Percentiles rank a stretch among this genome's conserved stretches.
phyloP scores from a whole-genome alignment of 2,329 filamentous ascomycete species.

The Xylariomycetidae sp. region DNA sequence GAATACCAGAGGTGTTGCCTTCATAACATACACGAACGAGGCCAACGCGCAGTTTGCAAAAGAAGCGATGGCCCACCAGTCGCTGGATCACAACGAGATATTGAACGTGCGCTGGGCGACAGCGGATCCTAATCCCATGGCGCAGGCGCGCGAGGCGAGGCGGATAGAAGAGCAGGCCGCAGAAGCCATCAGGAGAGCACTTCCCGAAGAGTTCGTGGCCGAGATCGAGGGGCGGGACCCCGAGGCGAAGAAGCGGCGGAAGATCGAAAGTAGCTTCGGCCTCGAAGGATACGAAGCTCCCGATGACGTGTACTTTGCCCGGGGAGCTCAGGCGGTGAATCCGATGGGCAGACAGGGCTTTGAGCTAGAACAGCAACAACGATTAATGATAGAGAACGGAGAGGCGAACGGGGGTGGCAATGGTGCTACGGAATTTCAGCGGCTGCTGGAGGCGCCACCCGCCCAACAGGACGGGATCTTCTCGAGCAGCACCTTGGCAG shows the following conservation, averaged over 20 bases:
- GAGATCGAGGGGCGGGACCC: conserved; percentile 91
- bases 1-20: conserved; percentile 84
- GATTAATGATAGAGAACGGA: conserved; percentile 53
- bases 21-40: conserved; percentile 91
- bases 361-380: conserved; percentile 60
- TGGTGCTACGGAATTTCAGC: conserved; percentile 32
- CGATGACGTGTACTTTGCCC: conserved; percentile 87
- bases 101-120: conserved; percentile 97
- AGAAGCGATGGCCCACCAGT: conserved; percentile 94
- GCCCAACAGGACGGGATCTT: conserved; percentile 60
- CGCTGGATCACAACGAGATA: conserved; percentile 84
- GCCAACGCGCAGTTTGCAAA: conserved; percentile 87
- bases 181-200: conserved; percentile 80
- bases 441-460: conserved; percentile 32
- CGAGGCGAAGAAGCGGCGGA: conserved; percentile 80
- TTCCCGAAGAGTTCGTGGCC: conserved; percentile 86
- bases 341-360: conserved; percentile 53
- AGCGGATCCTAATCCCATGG: conserved; percentile 90
- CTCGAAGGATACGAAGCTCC: conserved; percentile 89
- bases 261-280: conserved; percentile 84
- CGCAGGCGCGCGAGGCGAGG: conserved; percentile 84
- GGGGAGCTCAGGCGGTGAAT: conserved; percentile 65
- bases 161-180: conserved; percentile 94
- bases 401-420: conserved; percentile 40
- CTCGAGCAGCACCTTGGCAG: conserved; percentile 75